Base-by-base conservation (phyloP, 495 filamentous ascomycete species). In the Chaetomium cochliodes region DNA sequence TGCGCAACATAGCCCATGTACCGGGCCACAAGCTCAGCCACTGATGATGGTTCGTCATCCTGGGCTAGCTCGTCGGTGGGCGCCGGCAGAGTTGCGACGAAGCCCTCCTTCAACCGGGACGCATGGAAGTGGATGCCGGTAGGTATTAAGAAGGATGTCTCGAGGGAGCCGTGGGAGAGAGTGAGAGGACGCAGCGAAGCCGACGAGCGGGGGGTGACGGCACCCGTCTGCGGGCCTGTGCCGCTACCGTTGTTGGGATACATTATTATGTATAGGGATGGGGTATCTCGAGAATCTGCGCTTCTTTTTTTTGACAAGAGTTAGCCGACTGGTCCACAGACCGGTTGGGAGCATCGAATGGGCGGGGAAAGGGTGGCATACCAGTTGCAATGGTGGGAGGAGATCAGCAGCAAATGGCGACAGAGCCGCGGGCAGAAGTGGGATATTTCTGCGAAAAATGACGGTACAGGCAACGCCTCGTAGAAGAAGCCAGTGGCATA, bases 51-150 rank as follows among this genome's bases (percentile, higher is more conserved):
- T 81, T 98, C 94, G 69, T 98, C 94, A 77, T 98, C 94, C 72
- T 93, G 90, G 47, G 96, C 94, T 67, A 98, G 86, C 79, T 98
- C 94, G 75, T 98, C 94, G 70, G 94, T 98, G 33, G 94, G 89
- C 55, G 87, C 80, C 22, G 94, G 94, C 69, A 98, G 84, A 51
- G 90, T 91, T 15, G 89, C 82, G 47, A 84, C 85, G 77, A 98
- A 98, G 55, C 84, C 82, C 67, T 96, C 91, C 79, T 92, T 92
- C 67, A 97, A 83, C 78, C 94, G 90, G 30, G 92, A 90, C 65
- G 94, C 94, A 76, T 92, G 92, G 83, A 96, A 98, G 79, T 98
- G 94, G 65, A 97, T 83, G 63, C 87, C 87, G 64, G 96, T 97
- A 22, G 94, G 94, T 65, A 98, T 89, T 65, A 97, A 88, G 77